phyloP scores from a whole-genome alignment of 495 filamentous ascomycete genomes.

The Penicillium atrosanguineum region DNA sequence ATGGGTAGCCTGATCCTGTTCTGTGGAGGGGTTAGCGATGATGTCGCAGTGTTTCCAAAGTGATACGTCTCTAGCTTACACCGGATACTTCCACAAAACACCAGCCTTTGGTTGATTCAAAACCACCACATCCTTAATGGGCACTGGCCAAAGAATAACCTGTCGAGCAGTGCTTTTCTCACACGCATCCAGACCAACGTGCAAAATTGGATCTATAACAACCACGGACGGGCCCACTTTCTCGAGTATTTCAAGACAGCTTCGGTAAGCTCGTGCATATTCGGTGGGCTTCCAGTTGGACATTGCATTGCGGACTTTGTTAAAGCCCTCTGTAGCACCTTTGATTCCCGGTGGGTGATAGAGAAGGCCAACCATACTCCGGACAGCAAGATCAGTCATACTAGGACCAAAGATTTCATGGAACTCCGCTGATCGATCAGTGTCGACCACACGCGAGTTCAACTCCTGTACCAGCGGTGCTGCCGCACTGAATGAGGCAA shows the following conservation, averaged over 20 bases:
- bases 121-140: slow-evolving; percentile 39
- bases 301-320: slow-evolving; percentile 34
- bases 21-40: slow-evolving; percentile 18
- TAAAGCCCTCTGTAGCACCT: slow-evolving; percentile 36
- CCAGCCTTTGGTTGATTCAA: slow-evolving; percentile 33
- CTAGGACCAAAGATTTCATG: slow-evolving; percentile 43
- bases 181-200: slow-evolving; percentile 48
- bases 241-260: slow-evolving; percentile 42
- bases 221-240: slow-evolving; percentile 40
- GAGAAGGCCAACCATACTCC: slow-evolving; percentile 29
- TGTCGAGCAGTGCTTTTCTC: slow-evolving; percentile 30
- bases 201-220: slow-evolving; percentile 50
- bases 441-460: slow-evolving; percentile 20
- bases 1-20: slow-evolving; percentile 45
- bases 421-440: slow-evolving; percentile 26
- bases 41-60: not conserved
- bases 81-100: slow-evolving; percentile 44
- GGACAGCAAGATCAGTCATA: slow-evolving; percentile 42
- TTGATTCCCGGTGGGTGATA: slow-evolving; percentile 36
- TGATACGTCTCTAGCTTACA: slow-evolving; percentile 20
- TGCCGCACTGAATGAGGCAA: slow-evolving; percentile 50
- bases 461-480: slow-evolving; percentile 26
- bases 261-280: slow-evolving; percentile 47
- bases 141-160: slow-evolving; percentile 36
- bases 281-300: slow-evolving; percentile 47